These are phyloP conservation scores for Psophocarpus tetragonolobus DNA, from an alignment of 306 rosid species.

Conservation along the genomic window DNA sequence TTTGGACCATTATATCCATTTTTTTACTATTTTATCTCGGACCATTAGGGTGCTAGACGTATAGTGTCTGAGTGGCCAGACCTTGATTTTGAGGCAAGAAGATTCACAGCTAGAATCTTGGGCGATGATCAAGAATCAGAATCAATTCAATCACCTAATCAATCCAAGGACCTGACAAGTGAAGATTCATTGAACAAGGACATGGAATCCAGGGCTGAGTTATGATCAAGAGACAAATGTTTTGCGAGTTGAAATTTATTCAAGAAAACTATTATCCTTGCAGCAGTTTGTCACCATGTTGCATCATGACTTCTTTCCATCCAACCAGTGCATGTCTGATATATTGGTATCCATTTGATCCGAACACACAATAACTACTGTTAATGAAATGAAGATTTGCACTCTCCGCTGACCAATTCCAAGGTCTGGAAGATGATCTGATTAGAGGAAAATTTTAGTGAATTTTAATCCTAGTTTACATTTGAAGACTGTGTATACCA, in stretches of 20 bases:
- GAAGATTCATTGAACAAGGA: neutral
- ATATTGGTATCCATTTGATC: neutral
- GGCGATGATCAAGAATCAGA: conserved; percentile 64
- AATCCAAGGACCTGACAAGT: conserved; percentile 13
- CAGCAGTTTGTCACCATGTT: neutral
- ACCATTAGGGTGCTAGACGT: conserved; percentile 51
- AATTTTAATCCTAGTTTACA: neutral
- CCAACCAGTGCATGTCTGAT: neutral
- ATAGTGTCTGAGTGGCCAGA: conserved; percentile 74
- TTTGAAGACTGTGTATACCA: neutral
- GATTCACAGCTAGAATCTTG: conserved; percentile 64
- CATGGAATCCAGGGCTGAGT: neutral
- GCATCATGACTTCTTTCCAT: neutral
- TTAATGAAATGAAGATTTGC: neutral
- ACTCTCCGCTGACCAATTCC: neutral
- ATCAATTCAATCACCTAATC: conserved; percentile 37
- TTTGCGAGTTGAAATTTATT: neutral
- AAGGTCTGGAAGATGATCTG: neutral
- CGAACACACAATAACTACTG: neutral
- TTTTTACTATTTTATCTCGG: neutral
- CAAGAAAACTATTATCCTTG: neutral
- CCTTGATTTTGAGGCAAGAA: conserved; percentile 81
- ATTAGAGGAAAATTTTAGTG: neutral
- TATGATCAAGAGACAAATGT: conserved; percentile 36
- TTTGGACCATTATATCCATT: neutral